A percentile compares a stretch with the other conserved stretches of the same genome.
These are phyloP conservation scores for Helenozyma rhizophorensis DNA, from an alignment of 805 yeast species.

Conservation along the genomic window DNA sequence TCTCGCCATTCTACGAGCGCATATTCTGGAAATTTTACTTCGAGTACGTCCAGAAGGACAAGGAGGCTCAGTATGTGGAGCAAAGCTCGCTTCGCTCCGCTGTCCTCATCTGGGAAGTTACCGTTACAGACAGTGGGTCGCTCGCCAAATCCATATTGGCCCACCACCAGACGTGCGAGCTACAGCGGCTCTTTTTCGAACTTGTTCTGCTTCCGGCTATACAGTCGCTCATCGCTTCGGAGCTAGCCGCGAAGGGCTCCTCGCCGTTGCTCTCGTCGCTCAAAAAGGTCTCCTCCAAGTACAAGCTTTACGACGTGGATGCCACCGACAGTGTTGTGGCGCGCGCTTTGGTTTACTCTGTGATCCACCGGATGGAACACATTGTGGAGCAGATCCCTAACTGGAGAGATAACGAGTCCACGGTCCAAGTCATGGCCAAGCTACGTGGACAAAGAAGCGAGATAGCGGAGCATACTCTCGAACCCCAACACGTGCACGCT, in stretches of 20 bases:
- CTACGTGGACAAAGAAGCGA: conserved; percentile 3
- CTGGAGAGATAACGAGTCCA: not conserved
- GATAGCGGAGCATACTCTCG: conserved; percentile 8
- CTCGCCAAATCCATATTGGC: conserved; percentile 15
- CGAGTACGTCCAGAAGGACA: conserved; percentile 23
- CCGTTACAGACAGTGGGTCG: conserved; percentile 13
- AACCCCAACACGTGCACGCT: too few species aligned
- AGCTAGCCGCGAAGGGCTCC: conserved; percentile 7
- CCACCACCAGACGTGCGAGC: conserved; percentile 14
- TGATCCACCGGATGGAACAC: conserved; percentile 11
- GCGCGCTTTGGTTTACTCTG: conserved; percentile 12
- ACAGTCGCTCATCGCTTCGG: conserved; percentile 12
- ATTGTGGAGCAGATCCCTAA: conserved; percentile 3
- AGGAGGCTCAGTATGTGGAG: conserved; percentile 21
- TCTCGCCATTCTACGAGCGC: conserved; percentile 36
- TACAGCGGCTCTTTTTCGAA: conserved; percentile 24
- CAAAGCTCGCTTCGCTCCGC: conserved; percentile 22
- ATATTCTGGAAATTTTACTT: conserved; percentile 40
- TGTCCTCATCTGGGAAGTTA: conserved; percentile 37
- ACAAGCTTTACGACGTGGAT: conserved; percentile 19
- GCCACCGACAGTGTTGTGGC: conserved; percentile 7
- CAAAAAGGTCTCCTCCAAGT: conserved; percentile 29
- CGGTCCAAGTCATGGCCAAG: conserved; percentile 1
- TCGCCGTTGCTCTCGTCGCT: conserved; percentile 23
- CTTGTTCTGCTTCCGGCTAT: conserved; percentile 15